These are phyloP conservation scores for Trametes cinnabarina DNA, from an alignment of 768 basidiomycete species.

Conservation along the genomic window DNA sequence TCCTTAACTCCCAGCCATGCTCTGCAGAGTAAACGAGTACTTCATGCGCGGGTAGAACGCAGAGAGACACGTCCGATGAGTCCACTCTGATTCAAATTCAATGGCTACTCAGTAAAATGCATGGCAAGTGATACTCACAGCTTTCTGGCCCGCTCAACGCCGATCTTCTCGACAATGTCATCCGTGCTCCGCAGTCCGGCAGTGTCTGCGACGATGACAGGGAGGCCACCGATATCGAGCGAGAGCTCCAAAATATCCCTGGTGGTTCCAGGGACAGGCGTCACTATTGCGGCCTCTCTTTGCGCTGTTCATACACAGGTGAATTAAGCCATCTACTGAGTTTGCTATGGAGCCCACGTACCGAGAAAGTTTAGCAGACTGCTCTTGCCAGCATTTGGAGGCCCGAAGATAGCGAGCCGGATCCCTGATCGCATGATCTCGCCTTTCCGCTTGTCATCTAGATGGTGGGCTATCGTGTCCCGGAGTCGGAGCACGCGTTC, in stretches of 20 bases:
- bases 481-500: constrained; percentile 49
- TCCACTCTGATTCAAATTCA: constrained; percentile 61
- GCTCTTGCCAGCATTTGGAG: constrained; percentile 94
- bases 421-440: constrained; percentile 84
- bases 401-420: constrained; percentile 84
- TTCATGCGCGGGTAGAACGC: constrained; percentile 72
- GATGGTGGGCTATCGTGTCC: constrained; percentile 49
- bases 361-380: constrained; percentile 84
- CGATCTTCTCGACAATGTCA: constrained; percentile 77
- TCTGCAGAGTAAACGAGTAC: constrained; percentile 18
- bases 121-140: constrained; percentile 46
- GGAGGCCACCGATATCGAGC: constrained; percentile 85
- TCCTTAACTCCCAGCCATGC: constrained; percentile 20
- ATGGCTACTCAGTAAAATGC: not conserved
- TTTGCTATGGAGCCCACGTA: constrained; percentile 24
- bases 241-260: constrained; percentile 83
- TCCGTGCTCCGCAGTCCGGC: constrained; percentile 74
- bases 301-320: constrained; percentile 50
- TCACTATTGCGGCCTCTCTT: constrained; percentile 87
- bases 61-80: constrained; percentile 70
- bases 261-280: constrained; percentile 84
- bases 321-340: not conserved
- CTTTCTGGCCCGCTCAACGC: constrained; percentile 68
- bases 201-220: constrained; percentile 79
- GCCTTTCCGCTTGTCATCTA: constrained; percentile 72